A percentile compares a stretch with the other conserved stretches of the same genome.
Evolutionary conservation across 2,329 filamentous ascomycete species (phyloP).

Genomic region (Colletotrichum chrysophilum): DNA sequence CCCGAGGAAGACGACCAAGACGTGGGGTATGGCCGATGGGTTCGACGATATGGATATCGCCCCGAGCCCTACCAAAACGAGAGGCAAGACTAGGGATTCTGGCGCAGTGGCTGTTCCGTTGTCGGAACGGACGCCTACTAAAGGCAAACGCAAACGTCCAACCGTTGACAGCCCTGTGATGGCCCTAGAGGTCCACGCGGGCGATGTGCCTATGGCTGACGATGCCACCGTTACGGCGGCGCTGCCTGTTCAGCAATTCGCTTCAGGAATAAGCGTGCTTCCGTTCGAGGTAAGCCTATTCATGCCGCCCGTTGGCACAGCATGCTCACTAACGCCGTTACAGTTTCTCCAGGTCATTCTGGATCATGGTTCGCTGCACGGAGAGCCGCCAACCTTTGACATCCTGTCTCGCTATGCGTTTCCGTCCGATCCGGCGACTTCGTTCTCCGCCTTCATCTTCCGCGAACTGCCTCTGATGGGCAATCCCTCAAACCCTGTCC

Average conservation of each 20-base stretch:
- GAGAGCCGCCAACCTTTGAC: conserved; percentile 70
- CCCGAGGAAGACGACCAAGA: conserved; percentile 63
- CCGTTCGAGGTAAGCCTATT: conserved; percentile 50
- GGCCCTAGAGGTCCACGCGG: conserved; percentile 59
- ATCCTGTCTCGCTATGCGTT: conserved; percentile 68
- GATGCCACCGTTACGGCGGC: conserved; percentile 15
- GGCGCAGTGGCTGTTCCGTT: conserved; percentile 49
- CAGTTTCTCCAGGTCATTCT: conserved; percentile 69
- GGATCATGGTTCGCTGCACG: conserved; percentile 61
- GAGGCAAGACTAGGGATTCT: conserved; percentile 41
- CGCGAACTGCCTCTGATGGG: conserved; percentile 68
- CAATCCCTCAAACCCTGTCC: conserved; percentile 51
- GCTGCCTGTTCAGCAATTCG: background rate
- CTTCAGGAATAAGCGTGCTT: conserved; percentile 18
- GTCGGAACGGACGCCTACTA: conserved; percentile 65
- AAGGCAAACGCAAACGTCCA: conserved; percentile 73
- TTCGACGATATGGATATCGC: conserved; percentile 73
- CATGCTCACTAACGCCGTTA: conserved; percentile 25
- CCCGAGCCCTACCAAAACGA: conserved; percentile 59
- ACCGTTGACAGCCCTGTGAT: conserved; percentile 69
- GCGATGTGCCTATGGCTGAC: conserved; percentile 44
- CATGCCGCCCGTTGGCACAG: background rate
- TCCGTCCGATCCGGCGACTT: conserved; percentile 65
- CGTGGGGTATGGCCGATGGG: conserved; percentile 71
- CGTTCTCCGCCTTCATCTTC: conserved; percentile 71